A percentile compares a stretch with the other conserved stretches of the same genome.
phyloP scores from a whole-genome alignment of 108 stramenopile genomes.

The Nitzschia sp. region DNA sequence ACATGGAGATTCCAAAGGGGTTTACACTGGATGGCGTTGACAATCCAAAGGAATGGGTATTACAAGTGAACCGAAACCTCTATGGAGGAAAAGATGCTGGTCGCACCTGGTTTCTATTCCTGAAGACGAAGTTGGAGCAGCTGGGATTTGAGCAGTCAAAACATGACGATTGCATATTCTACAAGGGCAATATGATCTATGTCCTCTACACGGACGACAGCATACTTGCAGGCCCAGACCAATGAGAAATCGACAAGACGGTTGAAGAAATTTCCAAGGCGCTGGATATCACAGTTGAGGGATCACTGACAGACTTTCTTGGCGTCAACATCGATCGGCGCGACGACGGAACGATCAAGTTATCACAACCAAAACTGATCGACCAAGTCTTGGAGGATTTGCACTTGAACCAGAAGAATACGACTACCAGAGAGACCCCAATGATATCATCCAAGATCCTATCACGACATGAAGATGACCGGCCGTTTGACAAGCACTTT shows the following conservation, averaged over 20 bases:
- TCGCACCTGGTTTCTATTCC: constrained; percentile 42
- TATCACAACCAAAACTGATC: constrained; percentile 50
- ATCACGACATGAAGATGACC: neutral
- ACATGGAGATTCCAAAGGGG: constrained; percentile 53
- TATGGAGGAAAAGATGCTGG: constrained; percentile 48
- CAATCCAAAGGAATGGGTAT: constrained; percentile 8
- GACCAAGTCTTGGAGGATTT: constrained; percentile 35
- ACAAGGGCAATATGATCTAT: constrained; percentile 38
- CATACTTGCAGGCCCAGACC: constrained; percentile 40
- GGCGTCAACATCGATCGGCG: constrained; percentile 31
- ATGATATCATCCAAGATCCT: constrained; percentile 6
- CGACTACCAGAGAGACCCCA: constrained; percentile 1
- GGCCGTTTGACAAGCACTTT: constrained; percentile 20
- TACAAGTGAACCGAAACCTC: constrained; percentile 29
- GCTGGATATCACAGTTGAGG: constrained; percentile 41
- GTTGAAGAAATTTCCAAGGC: constrained; percentile 29
- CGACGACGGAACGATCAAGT: constrained; percentile 34
- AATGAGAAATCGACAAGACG: constrained; percentile 20
- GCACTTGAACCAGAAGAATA: neutral
- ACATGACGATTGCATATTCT: constrained; percentile 57
- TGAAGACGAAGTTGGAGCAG: constrained; percentile 16
- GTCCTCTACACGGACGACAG: constrained; percentile 53
- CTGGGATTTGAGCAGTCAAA: constrained; percentile 43
- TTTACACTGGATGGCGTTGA: constrained; percentile 18
- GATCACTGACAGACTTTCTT: constrained; percentile 50